A percentile compares a stretch with the other conserved stretches of the same genome.
phyloP scores from a whole-genome alignment of 2,329 filamentous ascomycete genomes.

The Sclerotinia spermophila region DNA sequence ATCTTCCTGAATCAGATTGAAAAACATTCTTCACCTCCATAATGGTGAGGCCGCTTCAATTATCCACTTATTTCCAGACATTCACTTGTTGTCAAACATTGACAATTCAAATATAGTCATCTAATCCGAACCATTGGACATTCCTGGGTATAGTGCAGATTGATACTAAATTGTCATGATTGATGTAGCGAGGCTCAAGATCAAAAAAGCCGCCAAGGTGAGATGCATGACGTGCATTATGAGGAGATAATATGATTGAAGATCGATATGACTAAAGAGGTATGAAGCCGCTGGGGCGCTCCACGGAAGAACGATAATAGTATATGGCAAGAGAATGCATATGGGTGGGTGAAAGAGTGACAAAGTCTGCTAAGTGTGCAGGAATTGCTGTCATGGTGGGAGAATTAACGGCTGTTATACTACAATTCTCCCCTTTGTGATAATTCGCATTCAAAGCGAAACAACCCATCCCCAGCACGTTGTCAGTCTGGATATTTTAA shows the following conservation, averaged over 20 bases:
- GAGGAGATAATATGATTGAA: slow-evolving; percentile 16
- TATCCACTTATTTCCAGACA: neutral
- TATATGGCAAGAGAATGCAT: slow-evolving; percentile 24
- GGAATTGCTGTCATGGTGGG: neutral
- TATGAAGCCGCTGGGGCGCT: slow-evolving; percentile 36
- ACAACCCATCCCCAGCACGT: neutral
- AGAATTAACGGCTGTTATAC: slow-evolving; percentile 1
- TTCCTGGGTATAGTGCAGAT: neutral
- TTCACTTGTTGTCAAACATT: neutral
- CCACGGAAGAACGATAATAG: slow-evolving; percentile 31
- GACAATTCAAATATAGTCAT: neutral
- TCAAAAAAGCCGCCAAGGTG: slow-evolving; percentile 21
- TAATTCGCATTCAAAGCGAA: slow-evolving; percentile 22
- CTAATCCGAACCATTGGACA: neutral
- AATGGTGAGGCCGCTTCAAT: neutral
- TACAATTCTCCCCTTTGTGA: slow-evolving; percentile 12
- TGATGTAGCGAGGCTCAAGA: slow-evolving; percentile 29
- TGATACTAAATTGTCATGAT: slow-evolving; percentile 29
- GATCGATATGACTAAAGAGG: slow-evolving; percentile 24
- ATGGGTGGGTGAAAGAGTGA: neutral
- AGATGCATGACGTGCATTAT: slow-evolving; percentile 31
- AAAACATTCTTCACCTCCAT: neutral
- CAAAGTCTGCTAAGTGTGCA: neutral
- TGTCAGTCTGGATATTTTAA: slow-evolving; percentile 22
- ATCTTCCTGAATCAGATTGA: neutral